Conservation (phyloP, 306 rosid genomes). For the Crotalaria pallida region DNA sequence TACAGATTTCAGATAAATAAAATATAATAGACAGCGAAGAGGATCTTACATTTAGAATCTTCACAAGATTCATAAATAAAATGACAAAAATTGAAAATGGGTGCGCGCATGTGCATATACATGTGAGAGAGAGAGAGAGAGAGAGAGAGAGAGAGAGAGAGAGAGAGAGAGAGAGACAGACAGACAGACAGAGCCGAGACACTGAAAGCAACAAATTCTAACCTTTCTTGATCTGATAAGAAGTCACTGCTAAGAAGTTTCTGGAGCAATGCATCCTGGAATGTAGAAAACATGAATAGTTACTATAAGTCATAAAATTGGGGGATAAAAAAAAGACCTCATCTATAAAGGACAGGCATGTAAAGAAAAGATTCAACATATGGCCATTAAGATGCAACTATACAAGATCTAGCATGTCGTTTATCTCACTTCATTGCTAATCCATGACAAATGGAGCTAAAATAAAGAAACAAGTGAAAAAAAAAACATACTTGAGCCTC, state of each 20-base stretch:
- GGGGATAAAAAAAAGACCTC: too few species aligned
- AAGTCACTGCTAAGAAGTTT: conserved; percentile 56
- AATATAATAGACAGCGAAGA: neutral
- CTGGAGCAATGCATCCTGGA: conserved; percentile 85
- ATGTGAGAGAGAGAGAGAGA: neutral
- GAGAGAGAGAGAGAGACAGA: neutral
- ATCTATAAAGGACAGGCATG: too few species aligned
- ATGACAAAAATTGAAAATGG: neutral
- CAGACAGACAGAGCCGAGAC: neutral
- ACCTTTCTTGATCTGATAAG: conserved; percentile 86
- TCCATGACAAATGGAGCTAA: neutral
- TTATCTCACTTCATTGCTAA: conserved; percentile 14
- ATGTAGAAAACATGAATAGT: conserved; percentile 18
- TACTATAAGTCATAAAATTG: neutral
- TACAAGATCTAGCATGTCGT: neutral
- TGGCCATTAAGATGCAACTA: neutral
- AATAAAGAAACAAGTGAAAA: conserved; percentile 11
- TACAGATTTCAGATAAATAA: neutral
- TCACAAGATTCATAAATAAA: neutral
- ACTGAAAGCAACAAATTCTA: conserved; percentile 19
- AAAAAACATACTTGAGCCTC: conserved; percentile 73
- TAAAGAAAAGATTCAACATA: neutral
- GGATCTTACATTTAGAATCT: neutral
- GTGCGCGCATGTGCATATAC: neutral
- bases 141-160: neutral